These are phyloP conservation scores for Halteria grandinella DNA, from an alignment of 73 alveolate genomes.

Conservation along the genomic window DNA sequence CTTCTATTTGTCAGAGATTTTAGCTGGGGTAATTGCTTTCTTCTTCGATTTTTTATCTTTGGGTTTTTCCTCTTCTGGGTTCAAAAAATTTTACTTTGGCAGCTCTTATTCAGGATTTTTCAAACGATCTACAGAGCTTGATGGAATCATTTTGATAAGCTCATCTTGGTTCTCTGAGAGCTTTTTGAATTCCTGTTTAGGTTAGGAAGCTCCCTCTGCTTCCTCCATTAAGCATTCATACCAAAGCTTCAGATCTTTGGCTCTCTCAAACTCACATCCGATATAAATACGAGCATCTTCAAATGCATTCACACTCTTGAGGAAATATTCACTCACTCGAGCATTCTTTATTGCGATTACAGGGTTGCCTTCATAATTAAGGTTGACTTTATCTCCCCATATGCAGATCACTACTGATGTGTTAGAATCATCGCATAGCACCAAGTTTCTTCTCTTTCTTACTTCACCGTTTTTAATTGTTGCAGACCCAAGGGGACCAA, in stretches of 20 bases:
- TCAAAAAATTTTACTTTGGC: too few relatives aligned
- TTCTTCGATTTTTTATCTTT: too few relatives aligned
- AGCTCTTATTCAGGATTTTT: too few relatives aligned
- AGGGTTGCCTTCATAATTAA: conserved; percentile 22
- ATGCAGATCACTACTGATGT: conserved; percentile 41
- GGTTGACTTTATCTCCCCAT: conserved; percentile 63
- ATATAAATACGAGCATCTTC: conserved; percentile 18
- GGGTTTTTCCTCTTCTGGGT: too few relatives aligned
- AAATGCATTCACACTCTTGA: too few relatives aligned
- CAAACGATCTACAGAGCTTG: too few relatives aligned
- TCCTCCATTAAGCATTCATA: not conserved
- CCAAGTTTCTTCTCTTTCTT: conserved; percentile 6
- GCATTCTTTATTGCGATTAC: conserved; percentile 55
- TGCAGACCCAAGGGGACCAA: conserved; percentile 4
- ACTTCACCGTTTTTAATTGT: conserved; percentile 15
- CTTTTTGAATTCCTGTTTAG: too few relatives aligned
- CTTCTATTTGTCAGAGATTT: too few relatives aligned
- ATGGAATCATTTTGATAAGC: too few relatives aligned
- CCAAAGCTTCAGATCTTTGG: conserved; percentile 28
- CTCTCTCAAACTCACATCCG: conserved; percentile 18
- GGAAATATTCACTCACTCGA: conserved; percentile 43
- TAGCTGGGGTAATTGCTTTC: too few relatives aligned
- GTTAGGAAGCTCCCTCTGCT: too few relatives aligned
- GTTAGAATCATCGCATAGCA: conserved; percentile 46
- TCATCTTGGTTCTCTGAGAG: too few relatives aligned